These are phyloP conservation scores for Tuber aestivum DNA, from an alignment of 495 filamentous ascomycete species.

Conservation along the genomic window DNA sequence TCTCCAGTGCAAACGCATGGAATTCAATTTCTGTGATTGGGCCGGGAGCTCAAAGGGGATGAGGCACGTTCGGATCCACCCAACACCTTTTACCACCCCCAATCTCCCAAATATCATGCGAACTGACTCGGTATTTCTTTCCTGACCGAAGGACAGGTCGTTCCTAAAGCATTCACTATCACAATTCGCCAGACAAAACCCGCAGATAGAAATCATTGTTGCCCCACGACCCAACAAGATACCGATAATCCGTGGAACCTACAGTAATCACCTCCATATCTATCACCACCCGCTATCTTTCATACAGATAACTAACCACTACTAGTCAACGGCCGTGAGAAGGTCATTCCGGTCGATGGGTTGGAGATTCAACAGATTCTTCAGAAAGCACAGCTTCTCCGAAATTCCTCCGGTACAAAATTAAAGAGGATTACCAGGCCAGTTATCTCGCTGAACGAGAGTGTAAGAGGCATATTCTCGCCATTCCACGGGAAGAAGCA, in stretches of 20 bases:
- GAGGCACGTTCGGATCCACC: conserved; percentile 61
- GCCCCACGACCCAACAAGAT: conserved; percentile 82
- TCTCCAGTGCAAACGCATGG: conserved; percentile 89
- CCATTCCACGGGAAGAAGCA: conserved; percentile 67
- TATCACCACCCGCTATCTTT: background rate
- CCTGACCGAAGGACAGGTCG: conserved; percentile 48
- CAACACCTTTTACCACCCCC: conserved; percentile 10
- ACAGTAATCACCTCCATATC: conserved; percentile 45
- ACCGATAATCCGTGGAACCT: conserved; percentile 77
- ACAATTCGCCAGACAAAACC: conserved; percentile 69
- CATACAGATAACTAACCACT: conserved; percentile 1
- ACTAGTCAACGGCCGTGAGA: conserved; percentile 72
- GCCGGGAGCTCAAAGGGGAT: conserved; percentile 87
- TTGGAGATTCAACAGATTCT: conserved; percentile 72
- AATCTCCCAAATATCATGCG: conserved; percentile 10
- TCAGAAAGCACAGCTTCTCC: conserved; percentile 71
- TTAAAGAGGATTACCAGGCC: conserved; percentile 70
- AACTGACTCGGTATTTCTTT: background rate
- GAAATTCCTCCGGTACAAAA: conserved; percentile 84
- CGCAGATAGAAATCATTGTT: conserved; percentile 83
- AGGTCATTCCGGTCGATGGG: conserved; percentile 82
- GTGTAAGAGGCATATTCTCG: conserved; percentile 90
- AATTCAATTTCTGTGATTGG: conserved; percentile 95
- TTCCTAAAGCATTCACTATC: conserved; percentile 74
- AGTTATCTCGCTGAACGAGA: conserved; percentile 78